A percentile compares a stretch with the other conserved stretches of the same genome.
These are phyloP conservation scores for Schoenoplectus tabernaemontani DNA, from an alignment of 202 grass and related monocot species.

Conservation along the genomic window DNA sequence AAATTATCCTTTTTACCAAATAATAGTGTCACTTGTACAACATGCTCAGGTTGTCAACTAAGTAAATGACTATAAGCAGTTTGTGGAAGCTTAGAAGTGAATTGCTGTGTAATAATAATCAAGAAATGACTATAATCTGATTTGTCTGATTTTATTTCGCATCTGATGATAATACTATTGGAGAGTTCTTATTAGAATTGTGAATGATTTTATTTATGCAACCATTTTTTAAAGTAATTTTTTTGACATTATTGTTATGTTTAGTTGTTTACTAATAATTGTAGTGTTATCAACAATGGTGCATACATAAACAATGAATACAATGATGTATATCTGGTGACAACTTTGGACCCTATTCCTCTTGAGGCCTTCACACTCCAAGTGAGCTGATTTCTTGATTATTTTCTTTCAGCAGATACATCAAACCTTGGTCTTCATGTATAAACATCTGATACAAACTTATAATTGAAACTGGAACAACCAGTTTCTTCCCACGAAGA, in stretches of 20 bases:
- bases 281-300: constrained; percentile 74
- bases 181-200: background rate
- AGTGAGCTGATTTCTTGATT: constrained; percentile 34
- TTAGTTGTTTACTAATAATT: constrained; percentile 27
- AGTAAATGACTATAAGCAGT: background rate
- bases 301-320: constrained; percentile 71
- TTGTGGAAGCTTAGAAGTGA: background rate
- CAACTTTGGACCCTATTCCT: constrained; percentile 79
- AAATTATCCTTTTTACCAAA: background rate
- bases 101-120: background rate
- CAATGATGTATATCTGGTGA: constrained; percentile 85
- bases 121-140: no score
- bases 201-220: background rate
- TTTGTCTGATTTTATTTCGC: background rate
- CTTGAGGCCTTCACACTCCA: constrained; percentile 76
- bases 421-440: background rate
- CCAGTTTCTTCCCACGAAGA: background rate
- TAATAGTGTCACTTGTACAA: background rate
- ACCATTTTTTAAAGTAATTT: background rate
- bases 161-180: background rate
- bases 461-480: background rate
- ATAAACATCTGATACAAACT: background rate
- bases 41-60: background rate
- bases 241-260: background rate
- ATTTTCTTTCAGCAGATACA: background rate